These are phyloP conservation scores for Yamadazyma takamatsuzukensis DNA, from an alignment of 805 yeast genomes.

Conservation along the genomic window DNA sequence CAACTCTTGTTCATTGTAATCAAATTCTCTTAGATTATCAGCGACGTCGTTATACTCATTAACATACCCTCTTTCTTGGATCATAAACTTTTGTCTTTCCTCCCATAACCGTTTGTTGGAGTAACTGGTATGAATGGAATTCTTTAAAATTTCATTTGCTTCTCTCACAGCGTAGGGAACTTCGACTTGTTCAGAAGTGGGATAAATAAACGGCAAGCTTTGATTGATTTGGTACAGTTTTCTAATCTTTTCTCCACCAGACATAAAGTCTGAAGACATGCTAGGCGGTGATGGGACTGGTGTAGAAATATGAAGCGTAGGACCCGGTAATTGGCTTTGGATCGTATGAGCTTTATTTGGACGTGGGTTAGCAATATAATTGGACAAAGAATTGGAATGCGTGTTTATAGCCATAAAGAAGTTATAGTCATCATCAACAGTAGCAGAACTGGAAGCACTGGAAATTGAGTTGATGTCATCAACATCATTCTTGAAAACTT, in stretches of 20 bases:
- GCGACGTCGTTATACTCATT: conserved; percentile 16
- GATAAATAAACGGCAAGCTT: conserved; percentile 64
- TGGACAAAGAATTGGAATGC: conserved; percentile 53
- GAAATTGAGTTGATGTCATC: conserved; percentile 15
- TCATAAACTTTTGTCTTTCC: conserved; percentile 67
- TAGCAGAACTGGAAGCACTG: conserved; percentile 11
- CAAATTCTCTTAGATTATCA: conserved; percentile 20
- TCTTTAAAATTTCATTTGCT: conserved; percentile 65
- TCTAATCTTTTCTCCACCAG: conserved; percentile 47
- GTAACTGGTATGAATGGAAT: conserved; percentile 62
- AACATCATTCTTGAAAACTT: no score
- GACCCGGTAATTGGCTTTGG: conserved; percentile 46
- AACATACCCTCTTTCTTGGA: conserved; percentile 60
- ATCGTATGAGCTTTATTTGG: conserved; percentile 45
- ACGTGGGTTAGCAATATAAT: conserved; percentile 55
- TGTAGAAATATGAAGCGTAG: conserved; percentile 70
- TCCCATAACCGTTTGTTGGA: conserved; percentile 68
- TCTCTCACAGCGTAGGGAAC: conserved; percentile 77
- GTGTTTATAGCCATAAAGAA: conserved; percentile 38
- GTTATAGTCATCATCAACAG: conserved; percentile 22
- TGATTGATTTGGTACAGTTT: conserved; percentile 63
- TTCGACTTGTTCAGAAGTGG: conserved; percentile 36
- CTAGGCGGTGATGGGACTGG: conserved; percentile 83
- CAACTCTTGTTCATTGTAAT: conserved; percentile 20
- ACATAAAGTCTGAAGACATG: conserved; percentile 41